phyloP scores from a whole-genome alignment of 495 filamentous ascomycete species.

The Hypoxylon lenormandii region DNA sequence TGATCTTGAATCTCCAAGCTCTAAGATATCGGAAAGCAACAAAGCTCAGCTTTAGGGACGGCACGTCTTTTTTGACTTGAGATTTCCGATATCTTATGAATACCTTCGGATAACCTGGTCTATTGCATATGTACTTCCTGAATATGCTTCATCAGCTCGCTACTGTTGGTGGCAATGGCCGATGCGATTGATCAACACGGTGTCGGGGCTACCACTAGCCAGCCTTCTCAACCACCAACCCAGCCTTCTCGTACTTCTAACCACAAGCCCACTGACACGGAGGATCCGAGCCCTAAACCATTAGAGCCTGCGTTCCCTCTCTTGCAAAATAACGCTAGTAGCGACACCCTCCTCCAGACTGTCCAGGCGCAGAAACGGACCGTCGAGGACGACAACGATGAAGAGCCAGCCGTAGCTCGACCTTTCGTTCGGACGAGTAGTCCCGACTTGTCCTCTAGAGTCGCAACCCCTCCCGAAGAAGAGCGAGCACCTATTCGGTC shows the following conservation, averaged over 20 bases:
- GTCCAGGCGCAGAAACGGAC: conserved; percentile 50
- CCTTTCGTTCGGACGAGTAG: conserved; percentile 73
- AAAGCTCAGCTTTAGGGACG: no score
- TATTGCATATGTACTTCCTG: not conserved
- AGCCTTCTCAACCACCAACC: conserved; percentile 32
- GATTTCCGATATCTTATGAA: not conserved
- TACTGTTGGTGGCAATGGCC: conserved; percentile 28
- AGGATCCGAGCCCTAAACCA: conserved; percentile 6
- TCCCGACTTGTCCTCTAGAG: conserved; percentile 60
- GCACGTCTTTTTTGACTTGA: not conserved
- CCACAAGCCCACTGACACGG: conserved; percentile 18
- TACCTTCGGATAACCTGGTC: not conserved
- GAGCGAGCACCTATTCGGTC: conserved; percentile 74
- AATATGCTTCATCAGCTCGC: conserved; percentile 22
- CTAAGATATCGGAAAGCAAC: no score
- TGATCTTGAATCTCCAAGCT: no score
- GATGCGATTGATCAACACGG: conserved; percentile 36
- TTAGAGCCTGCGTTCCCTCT: conserved; percentile 55
- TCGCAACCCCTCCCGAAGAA: conserved; percentile 54
- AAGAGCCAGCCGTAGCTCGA: conserved; percentile 71
- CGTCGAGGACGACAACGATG: conserved; percentile 70
- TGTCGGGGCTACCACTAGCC: conserved; percentile 29
- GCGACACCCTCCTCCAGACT: conserved; percentile 49
- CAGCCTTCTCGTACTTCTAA: conserved; percentile 10
- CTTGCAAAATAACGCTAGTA: conserved; percentile 59